Evolutionary conservation across 2,329 filamentous ascomycete genomes (phyloP).

Genomic region (Reticulascus tulasneorum): DNA sequence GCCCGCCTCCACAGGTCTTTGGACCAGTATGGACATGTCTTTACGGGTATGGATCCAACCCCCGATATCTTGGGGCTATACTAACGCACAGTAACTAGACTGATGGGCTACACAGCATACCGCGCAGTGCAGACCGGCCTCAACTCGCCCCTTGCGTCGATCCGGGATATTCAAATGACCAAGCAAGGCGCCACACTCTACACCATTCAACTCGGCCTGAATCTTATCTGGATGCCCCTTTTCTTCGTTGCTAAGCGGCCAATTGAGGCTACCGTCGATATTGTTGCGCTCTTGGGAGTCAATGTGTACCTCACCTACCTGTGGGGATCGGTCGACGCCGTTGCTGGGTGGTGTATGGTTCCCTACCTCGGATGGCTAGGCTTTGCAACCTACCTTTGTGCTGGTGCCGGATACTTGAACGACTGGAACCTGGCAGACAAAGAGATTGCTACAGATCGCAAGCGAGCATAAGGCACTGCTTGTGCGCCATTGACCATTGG

Average conservation of each 20-base stretch:
- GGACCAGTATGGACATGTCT: conserved; percentile 63
- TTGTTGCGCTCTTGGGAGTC: conserved; percentile 66
- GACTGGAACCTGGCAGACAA: conserved; percentile 54
- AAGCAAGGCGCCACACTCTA: conserved; percentile 75
- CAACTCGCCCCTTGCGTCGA: conserved; percentile 49
- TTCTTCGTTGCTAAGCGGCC: conserved; percentile 80
- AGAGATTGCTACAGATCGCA: conserved; percentile 14
- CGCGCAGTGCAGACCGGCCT: conserved; percentile 65
- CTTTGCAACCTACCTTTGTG: conserved; percentile 83
- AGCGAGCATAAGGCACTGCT: conserved; percentile 18
- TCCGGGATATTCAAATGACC: conserved; percentile 53
- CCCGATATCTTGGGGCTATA: background rate
- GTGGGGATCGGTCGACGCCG: conserved; percentile 70
- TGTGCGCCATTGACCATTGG: background rate
- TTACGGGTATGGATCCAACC: conserved; percentile 43
- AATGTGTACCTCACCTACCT: conserved; percentile 71
- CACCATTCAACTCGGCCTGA: conserved; percentile 79
- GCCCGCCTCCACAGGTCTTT: conserved; percentile 59
- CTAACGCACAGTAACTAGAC: conserved; percentile 27
- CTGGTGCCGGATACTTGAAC: conserved; percentile 65
- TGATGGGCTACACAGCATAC: conserved; percentile 89
- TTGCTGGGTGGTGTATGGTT: conserved; percentile 68
- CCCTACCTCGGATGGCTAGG: conserved; percentile 85
- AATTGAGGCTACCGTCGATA: conserved; percentile 69
- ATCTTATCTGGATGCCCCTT: conserved; percentile 86